A percentile compares a stretch with the other conserved stretches of the same genome.
These are phyloP conservation scores for Mycosarcoma mackinlayi DNA, from an alignment of 1,284 basidiomycete species.

Conservation along the genomic window DNA sequence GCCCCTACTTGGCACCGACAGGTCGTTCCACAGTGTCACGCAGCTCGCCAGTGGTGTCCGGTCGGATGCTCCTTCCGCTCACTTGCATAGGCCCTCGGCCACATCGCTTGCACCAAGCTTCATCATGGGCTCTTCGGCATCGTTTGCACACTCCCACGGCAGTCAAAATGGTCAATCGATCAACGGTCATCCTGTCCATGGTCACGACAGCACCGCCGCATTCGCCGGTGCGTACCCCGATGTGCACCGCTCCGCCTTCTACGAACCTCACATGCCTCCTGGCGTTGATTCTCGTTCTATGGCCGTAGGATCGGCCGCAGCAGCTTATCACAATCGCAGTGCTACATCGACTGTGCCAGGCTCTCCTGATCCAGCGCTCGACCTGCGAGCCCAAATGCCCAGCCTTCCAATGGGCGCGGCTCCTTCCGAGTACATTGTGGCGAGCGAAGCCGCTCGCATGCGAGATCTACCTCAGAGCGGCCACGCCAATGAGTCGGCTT, in stretches of 20 bases:
- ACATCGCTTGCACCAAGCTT: slow-evolving; percentile 33
- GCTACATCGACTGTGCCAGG: slow-evolving; percentile 3
- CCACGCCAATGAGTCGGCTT: neutral
- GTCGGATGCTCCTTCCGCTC: slow-evolving; percentile 18
- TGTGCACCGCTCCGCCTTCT: slow-evolving; percentile 30
- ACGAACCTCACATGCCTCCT: slow-evolving; percentile 26
- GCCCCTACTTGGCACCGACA: slow-evolving; percentile 20
- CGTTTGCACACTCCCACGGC: slow-evolving; percentile 26
- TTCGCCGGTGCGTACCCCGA: slow-evolving; percentile 28
- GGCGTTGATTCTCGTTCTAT: slow-evolving; percentile 16
- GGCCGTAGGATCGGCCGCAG: slow-evolving; percentile 22
- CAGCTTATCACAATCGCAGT: slow-evolving; percentile 15
- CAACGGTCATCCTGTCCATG: neutral
- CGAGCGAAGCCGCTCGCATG: slow-evolving; percentile 24
- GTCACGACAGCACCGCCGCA: slow-evolving; percentile 3
- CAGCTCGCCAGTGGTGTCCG: slow-evolving; percentile 2
- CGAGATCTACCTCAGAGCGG: slow-evolving; percentile 9
- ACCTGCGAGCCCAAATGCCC: slow-evolving; percentile 6
- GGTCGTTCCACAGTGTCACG: slow-evolving; percentile 19
- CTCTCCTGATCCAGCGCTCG: neutral
- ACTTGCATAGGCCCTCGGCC: slow-evolving; percentile 25
- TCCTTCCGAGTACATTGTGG: slow-evolving; percentile 20
- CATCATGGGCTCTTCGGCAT: slow-evolving; percentile 27
- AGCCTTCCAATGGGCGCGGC: slow-evolving; percentile 29
- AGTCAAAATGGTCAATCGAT: slow-evolving; percentile 17